phyloP scores from a whole-genome alignment of 163 green algal species.

The Coccomyxa subellipsoidea region DNA sequence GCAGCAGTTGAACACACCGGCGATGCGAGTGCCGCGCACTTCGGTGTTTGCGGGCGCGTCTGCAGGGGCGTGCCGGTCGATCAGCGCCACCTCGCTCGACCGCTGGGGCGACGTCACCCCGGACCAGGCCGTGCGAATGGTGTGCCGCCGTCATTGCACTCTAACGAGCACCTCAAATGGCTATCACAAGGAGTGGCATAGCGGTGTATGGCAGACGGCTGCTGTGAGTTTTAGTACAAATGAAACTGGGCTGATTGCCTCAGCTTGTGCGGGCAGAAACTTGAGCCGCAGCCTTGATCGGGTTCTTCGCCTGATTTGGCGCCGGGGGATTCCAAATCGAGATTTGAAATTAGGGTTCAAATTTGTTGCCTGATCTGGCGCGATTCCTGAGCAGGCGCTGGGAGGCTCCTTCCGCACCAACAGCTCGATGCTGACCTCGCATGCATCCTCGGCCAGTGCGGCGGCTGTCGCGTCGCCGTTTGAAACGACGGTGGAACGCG shows the following conservation, averaged over 20 bases:
- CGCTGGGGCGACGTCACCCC: background rate
- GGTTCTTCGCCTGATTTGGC: too few species aligned
- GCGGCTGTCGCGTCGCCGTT: background rate
- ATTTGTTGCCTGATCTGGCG: too few species aligned
- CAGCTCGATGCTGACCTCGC: background rate
- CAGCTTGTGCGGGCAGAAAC: too few species aligned
- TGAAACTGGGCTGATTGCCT: too few species aligned
- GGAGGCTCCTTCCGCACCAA: background rate
- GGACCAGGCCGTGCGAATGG: background rate
- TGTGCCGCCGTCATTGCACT: background rate
- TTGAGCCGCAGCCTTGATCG: too few species aligned
- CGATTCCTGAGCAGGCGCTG: background rate
- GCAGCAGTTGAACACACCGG: too few species aligned
- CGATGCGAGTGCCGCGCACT: background rate
- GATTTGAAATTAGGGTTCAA: too few species aligned
- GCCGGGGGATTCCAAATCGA: too few species aligned
- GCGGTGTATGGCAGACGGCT: too few species aligned
- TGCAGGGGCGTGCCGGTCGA: background rate
- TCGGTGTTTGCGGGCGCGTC: background rate
- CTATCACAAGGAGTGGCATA: background rate
- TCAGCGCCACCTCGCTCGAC: background rate
- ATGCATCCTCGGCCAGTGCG: background rate
- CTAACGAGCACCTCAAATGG: background rate
- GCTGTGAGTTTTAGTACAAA: too few species aligned
- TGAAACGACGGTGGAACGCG: background rate